Evolutionary conservation across 2,329 filamentous ascomycete species (phyloP), one percentile per base, ranked within the genome.

Genomic region (Sporothrix pallida): DNA sequence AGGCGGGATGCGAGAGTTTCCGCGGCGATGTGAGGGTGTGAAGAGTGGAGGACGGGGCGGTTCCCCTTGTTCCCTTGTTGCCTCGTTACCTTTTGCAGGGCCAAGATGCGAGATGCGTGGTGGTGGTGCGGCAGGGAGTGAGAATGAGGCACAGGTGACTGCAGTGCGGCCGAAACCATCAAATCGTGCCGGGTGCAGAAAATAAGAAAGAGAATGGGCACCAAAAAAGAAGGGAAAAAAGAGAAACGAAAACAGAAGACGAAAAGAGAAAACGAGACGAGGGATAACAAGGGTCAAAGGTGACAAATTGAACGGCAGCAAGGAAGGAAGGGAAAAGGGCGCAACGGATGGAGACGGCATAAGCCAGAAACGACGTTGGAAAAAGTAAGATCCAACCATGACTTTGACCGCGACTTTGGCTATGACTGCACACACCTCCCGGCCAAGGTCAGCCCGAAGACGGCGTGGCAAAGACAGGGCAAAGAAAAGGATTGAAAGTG

Each of bases 321-420:
- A 37, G 31, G 31, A 37, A 37, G 31, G 4, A 37, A 6, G 52
- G 7, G 15, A 62, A 58, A 58, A 23, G 9, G 12, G 23, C n/a
- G 52, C 52, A 44, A 37, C 31, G 69, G 69, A 31, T 48, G 63
- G 63, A 67, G 6, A 31, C 63, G 63, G 63, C 63, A 67, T 67
- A 67, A 50, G 20, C 44, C 62, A 50, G 6, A 50, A 8, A 8
- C 12, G 62, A 60, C 60, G 13, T 10, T 37, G 31, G 31, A 37
- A 37, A 37, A 37, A 37, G 31, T 37, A 37, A 37, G 31, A 37
- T 37, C 31, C 31, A 37, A 37, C 31, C 23, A 26, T 20, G 37
- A n/a, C 15, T 12, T 37, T 2, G 37, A 7, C 2, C 42, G 42
- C 8, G 13, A 65, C 58, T n/a, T 23, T 17, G 13, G 46, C 8